Conservation (phyloP, 306 rosid genomes). For the Fagus crenata region DNA sequence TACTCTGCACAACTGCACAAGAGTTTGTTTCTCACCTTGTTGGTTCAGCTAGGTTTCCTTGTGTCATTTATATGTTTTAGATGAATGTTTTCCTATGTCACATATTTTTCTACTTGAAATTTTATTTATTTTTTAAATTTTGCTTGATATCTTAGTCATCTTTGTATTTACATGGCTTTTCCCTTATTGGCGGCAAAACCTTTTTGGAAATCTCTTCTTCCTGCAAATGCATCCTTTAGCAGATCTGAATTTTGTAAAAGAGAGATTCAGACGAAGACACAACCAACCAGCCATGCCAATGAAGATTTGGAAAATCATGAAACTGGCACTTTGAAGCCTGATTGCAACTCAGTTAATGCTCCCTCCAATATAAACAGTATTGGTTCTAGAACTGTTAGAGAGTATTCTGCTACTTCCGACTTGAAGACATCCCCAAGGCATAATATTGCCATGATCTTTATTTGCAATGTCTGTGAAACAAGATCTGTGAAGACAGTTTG, state of each 20-base stretch:
- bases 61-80: neutral
- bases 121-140: neutral
- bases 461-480: constrained; percentile 91
- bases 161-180: neutral
- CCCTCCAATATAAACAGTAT: constrained; percentile 26
- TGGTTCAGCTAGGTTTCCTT: neutral
- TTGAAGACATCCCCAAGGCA: constrained; percentile 80
- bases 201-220: constrained; percentile 38
- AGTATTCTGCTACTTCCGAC: constrained; percentile 48
- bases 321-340: constrained; percentile 24
- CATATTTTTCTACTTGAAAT: neutral
- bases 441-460: constrained; percentile 87
- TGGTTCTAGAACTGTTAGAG: constrained; percentile 27
- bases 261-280: constrained; percentile 37
- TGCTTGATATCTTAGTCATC: constrained; percentile 3
- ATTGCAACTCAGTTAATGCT: constrained; percentile 20
- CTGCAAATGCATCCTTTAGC: constrained; percentile 35
- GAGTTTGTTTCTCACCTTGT: neutral
- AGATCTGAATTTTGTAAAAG: constrained; percentile 40
- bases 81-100: neutral
- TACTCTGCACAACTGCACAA: neutral
- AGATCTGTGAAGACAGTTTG: constrained; percentile 75
- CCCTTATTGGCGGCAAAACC: constrained; percentile 45
- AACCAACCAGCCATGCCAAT: constrained; percentile 33
- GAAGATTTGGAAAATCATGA: constrained; percentile 44